Percentiles rank a stretch among this genome's conserved stretches.
Conservation (phyloP, 2,329 filamentous ascomycete genomes). For the Calonectria pseudoreteaudii region DNA sequence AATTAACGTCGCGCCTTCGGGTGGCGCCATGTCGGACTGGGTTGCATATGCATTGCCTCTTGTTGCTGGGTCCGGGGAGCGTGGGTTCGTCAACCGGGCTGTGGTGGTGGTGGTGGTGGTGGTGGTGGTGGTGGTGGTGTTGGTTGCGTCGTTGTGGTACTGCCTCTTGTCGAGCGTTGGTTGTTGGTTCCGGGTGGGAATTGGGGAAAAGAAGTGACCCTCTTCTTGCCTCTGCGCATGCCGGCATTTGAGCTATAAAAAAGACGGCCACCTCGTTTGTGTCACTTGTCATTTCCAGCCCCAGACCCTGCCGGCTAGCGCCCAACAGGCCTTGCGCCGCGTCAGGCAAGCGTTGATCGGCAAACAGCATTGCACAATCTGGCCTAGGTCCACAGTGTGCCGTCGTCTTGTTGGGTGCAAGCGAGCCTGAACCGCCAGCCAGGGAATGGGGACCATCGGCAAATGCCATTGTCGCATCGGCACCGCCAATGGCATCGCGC, state of each 20-base stretch:
- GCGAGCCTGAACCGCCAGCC: neutral
- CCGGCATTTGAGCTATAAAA: constrained; percentile 5
- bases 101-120: neutral
- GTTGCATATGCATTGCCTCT: constrained; percentile 14
- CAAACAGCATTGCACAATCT: constrained; percentile 8
- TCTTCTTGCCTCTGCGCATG: neutral
- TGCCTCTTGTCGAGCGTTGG: too few relatives aligned
- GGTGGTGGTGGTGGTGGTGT: too few relatives aligned
- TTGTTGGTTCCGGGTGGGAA: neutral
- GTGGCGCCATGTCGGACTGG: constrained; percentile 27
- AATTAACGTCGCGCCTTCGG: constrained; percentile 35
- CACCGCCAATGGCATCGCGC: neutral
- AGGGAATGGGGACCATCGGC: neutral
- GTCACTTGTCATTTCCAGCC: neutral
- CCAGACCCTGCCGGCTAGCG: neutral
- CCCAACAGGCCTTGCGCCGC: neutral
- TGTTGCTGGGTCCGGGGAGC: neutral
- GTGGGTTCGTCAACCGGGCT: neutral
- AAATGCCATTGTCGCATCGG: neutral
- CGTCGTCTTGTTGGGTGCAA: neutral
- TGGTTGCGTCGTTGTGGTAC: neutral
- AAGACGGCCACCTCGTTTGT: neutral
- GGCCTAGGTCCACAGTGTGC: neutral
- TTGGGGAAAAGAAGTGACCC: neutral
- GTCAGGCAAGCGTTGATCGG: constrained; percentile 4